A percentile compares a stretch with the other conserved stretches of the same genome.
Conservation (phyloP, 768 basidiomycete genomes). For the Hericium rajendrae region DNA sequence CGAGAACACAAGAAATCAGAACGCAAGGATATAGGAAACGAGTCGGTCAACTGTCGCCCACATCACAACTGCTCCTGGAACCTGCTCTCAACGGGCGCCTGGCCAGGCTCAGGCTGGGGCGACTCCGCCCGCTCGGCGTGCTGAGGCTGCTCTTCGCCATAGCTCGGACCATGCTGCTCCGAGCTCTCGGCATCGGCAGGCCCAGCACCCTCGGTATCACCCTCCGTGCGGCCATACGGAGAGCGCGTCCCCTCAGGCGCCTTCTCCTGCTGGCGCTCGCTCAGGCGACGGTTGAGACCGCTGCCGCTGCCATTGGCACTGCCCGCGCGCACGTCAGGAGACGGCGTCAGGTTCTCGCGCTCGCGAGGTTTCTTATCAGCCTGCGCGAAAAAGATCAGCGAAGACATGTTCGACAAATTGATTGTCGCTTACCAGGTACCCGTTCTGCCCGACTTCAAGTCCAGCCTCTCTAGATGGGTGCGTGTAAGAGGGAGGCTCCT, state of each 20-base stretch:
- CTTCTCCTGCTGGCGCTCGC: conserved; percentile 62
- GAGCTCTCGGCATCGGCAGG: background rate
- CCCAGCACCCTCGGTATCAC: conserved; percentile 12
- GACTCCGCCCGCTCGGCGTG: background rate
- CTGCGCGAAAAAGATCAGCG: conserved; percentile 13
- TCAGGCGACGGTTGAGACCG: conserved; percentile 33
- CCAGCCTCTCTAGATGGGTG: conserved; percentile 32
- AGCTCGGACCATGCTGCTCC: background rate
- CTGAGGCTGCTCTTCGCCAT: background rate
- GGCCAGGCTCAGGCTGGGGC: background rate
- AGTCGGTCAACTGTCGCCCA: background rate
- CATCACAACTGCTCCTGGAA: background rate
- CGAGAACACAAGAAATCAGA: too few species aligned
- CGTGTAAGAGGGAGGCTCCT: conserved; percentile 50
- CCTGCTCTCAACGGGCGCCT: background rate
- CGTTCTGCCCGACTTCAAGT: conserved; percentile 31
- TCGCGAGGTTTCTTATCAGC: conserved; percentile 26
- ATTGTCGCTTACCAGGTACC: conserved; percentile 44
- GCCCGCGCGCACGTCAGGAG: conserved; percentile 12
- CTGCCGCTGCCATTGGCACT: conserved; percentile 17
- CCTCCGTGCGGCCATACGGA: conserved; percentile 23
- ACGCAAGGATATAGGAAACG: too few species aligned
- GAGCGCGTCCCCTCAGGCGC: conserved; percentile 47
- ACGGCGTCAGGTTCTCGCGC: background rate
- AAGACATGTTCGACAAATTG: background rate